A percentile compares a stretch with the other conserved stretches of the same genome.
These are phyloP conservation scores for Myriosclerotinia scirpicola DNA, from an alignment of 2,329 filamentous ascomycete species.

Conservation along the genomic window DNA sequence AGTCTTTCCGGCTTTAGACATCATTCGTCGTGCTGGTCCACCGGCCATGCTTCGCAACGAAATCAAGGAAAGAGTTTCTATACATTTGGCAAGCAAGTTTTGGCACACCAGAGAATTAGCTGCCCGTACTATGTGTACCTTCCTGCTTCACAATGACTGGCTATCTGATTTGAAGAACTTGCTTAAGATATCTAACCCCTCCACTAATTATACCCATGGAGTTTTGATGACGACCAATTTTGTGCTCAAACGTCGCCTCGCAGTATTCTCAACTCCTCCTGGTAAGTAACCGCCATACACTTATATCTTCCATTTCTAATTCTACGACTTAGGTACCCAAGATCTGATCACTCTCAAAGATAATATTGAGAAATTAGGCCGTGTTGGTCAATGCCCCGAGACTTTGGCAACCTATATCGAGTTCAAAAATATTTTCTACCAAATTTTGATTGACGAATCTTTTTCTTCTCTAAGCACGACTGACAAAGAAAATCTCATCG, in stretches of 20 bases:
- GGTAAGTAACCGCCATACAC: slow-evolving; percentile 42
- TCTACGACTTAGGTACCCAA: slow-evolving; percentile 6
- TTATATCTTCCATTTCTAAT: background rate
- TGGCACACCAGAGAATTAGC: slow-evolving; percentile 85
- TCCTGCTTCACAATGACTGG: slow-evolving; percentile 56
- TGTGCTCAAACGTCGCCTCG: slow-evolving; percentile 54
- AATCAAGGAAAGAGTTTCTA: slow-evolving; percentile 58
- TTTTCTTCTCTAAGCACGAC: background rate
- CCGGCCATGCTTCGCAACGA: slow-evolving; percentile 56
- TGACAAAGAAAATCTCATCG: background rate
- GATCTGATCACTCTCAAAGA: slow-evolving; percentile 16
- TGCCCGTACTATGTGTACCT: slow-evolving; percentile 68
- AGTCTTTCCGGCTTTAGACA: slow-evolving; percentile 80
- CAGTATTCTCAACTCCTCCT: slow-evolving; percentile 47
- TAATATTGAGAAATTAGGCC: background rate
- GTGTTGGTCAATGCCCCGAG: slow-evolving; percentile 12
- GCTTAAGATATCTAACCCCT: slow-evolving; percentile 35
- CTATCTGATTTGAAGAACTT: slow-evolving; percentile 43
- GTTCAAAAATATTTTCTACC: slow-evolving; percentile 37
- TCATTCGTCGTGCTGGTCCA: slow-evolving; percentile 70
- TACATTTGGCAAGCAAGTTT: slow-evolving; percentile 65
- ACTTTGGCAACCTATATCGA: slow-evolving; percentile 42
- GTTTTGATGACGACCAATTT: slow-evolving; percentile 56
- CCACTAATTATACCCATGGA: slow-evolving; percentile 59
- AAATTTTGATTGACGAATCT: slow-evolving; percentile 13